A percentile compares a stretch with the other conserved stretches of the same genome.
Conservation (phyloP, 805 yeast species). For the Wickerhamomyces silvicola region DNA sequence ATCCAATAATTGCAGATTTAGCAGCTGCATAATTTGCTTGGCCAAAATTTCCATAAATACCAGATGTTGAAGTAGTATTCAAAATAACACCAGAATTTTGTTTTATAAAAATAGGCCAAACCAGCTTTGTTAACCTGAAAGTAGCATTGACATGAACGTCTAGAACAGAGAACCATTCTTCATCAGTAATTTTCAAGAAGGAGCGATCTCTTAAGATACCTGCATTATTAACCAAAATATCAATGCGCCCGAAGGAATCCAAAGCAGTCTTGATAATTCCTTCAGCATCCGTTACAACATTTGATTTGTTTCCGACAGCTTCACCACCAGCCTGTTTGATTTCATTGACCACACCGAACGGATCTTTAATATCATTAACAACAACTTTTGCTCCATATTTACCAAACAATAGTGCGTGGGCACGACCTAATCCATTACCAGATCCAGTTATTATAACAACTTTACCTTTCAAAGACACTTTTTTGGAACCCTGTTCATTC, state of each 20-base stretch:
- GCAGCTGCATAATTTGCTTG: slow-evolving; percentile 96
- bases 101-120: slow-evolving; percentile 83
- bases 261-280: slow-evolving; percentile 73
- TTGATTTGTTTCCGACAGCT: slow-evolving; percentile 80
- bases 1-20: slow-evolving; percentile 80
- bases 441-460: slow-evolving; percentile 94
- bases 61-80: slow-evolving; percentile 92
- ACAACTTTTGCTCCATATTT: slow-evolving; percentile 93
- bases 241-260: slow-evolving; percentile 73
- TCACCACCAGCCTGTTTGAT: slow-evolving; percentile 65
- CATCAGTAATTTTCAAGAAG: slow-evolving; percentile 74
- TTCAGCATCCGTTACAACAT: slow-evolving; percentile 70
- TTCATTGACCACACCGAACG: slow-evolving; percentile 67
- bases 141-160: slow-evolving; percentile 82
- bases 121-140: slow-evolving; percentile 74
- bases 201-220: slow-evolving; percentile 91
- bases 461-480: slow-evolving; percentile 64
- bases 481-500: slow-evolving; percentile 51
- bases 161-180: slow-evolving; percentile 76
- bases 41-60: slow-evolving; percentile 96
- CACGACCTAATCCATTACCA: slow-evolving; percentile 89
- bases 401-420: slow-evolving; percentile 81
- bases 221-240: slow-evolving; percentile 85
- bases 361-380: slow-evolving; percentile 82
- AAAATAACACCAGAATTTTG: slow-evolving; percentile 78